Evolutionary conservation across 257 asterid species (phyloP), one percentile per base, ranked within the genome.

Genomic region (Solanum corneliomulleri): DNA sequence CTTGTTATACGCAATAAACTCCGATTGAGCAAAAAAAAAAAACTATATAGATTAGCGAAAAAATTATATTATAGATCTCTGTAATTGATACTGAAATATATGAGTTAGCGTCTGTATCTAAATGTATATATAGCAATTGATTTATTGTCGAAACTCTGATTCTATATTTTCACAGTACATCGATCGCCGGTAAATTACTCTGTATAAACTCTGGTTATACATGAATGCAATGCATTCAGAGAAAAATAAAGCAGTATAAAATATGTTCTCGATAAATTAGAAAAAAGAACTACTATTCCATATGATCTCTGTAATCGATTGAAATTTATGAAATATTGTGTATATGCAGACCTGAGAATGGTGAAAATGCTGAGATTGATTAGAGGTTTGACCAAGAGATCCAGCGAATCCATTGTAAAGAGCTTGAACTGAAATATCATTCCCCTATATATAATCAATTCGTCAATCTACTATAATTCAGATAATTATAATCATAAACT

Each of bases 361-460:
- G 88, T 92, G 94, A 77, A 94, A 93, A 88, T 93, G 96, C 85
- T 88, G 98, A 87, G 94, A 41, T 41, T 90, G 97, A 87, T 89
- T 92, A 3, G 97, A 88, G 84, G 93, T 88, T 89, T 94, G 98
- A 88, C 95, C 94, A 2, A 94, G 87, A 52, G 98, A 91, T 93
- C 97, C 98, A 87, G 92, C 70, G 91, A 96, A 94, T 86, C 95
- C 96, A 68, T 92, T 92, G 92, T 89, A 93, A 10, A 95, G 89
- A 89, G 94, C 95, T 90, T 92, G 94, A 86, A 94, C 90, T 23
- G 97, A 89, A 77, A 88, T 92, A 68, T 95, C 98, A 87, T 92
- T 92, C 42, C 86, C 93, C 97, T 94, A 95, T 44, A 90, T 45
- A 85, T 49, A 86, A 86, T 49, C 33, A 80, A 80, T 16, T 60